Evolutionary conservation across 129 eudicot genomes (phyloP).

Genomic region (Mikania micrantha): DNA sequence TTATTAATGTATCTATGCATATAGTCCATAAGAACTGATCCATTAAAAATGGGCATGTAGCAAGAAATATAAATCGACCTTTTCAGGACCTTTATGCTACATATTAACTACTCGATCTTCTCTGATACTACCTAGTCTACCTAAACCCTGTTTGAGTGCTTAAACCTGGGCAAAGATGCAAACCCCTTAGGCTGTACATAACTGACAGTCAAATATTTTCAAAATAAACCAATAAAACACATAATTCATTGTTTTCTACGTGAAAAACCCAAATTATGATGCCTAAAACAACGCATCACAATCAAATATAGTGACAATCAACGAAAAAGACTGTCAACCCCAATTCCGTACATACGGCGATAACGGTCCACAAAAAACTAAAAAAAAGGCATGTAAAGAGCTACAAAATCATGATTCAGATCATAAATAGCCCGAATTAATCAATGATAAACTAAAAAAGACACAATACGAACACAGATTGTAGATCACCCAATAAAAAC

Average conservation of each 20-base stretch:
- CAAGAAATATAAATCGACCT: background rate
- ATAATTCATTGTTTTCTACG: background rate
- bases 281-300: background rate
- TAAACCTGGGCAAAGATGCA: background rate
- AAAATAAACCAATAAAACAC: background rate
- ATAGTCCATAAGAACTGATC: background rate
- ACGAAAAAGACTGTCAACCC: background rate
- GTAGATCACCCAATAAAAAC: constrained; percentile 1
- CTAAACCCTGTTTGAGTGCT: background rate
- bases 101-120: background rate
- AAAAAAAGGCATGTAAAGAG: background rate
- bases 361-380: background rate
- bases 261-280: background rate
- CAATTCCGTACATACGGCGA: background rate
- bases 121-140: background rate
- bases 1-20: background rate
- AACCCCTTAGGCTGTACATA: background rate
- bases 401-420: constrained; percentile 1
- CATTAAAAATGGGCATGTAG: background rate
- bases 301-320: background rate
- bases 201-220: background rate
- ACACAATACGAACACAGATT: background rate
- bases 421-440: background rate
- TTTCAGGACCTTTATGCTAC: background rate
- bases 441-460: background rate